Conservation (phyloP, 257 asterid species). For the Linaria vulgaris region DNA sequence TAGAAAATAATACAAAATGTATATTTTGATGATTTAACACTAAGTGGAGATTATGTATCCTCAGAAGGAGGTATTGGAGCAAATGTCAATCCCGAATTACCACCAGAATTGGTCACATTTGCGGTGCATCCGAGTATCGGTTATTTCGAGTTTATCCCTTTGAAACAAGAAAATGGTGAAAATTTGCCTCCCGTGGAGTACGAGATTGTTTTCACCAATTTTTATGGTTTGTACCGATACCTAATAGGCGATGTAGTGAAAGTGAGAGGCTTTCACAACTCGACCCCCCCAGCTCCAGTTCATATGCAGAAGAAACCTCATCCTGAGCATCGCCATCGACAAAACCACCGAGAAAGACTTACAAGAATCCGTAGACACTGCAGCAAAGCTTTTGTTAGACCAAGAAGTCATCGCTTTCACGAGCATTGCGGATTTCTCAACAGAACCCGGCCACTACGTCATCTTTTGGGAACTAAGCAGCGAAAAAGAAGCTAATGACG, state of each 20-base stretch:
- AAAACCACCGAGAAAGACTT: conserved; percentile 74
- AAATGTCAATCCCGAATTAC: too few species aligned
- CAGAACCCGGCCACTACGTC: too few species aligned
- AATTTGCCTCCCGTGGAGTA: too few species aligned
- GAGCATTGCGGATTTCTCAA: conserved; percentile 42
- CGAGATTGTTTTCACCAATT: too few species aligned
- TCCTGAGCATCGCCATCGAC: conserved; percentile 64
- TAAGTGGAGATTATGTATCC: too few species aligned
- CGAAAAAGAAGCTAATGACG: conserved; percentile 42
- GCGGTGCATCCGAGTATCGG: too few species aligned
- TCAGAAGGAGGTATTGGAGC: conserved; percentile 6
- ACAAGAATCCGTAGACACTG: conserved; percentile 62
- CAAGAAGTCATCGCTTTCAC: conserved; percentile 71
- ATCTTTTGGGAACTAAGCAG: conserved; percentile 69
- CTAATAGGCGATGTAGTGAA: conserved; percentile 65
- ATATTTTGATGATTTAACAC: too few species aligned
- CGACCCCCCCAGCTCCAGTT: conserved; percentile 71
- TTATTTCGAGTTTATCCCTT: too few species aligned
- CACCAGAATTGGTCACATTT: too few species aligned
- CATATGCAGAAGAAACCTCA: too few species aligned
- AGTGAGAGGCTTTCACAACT: conserved; percentile 65
- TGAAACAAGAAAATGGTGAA: too few species aligned
- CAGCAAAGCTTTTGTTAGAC: conserved; percentile 38
- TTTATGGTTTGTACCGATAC: conserved; percentile 77
- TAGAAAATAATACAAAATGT: too few species aligned